Evolutionary conservation across 2,329 filamentous ascomycete species (phyloP).

Genomic region (Saccharata proteae): DNA sequence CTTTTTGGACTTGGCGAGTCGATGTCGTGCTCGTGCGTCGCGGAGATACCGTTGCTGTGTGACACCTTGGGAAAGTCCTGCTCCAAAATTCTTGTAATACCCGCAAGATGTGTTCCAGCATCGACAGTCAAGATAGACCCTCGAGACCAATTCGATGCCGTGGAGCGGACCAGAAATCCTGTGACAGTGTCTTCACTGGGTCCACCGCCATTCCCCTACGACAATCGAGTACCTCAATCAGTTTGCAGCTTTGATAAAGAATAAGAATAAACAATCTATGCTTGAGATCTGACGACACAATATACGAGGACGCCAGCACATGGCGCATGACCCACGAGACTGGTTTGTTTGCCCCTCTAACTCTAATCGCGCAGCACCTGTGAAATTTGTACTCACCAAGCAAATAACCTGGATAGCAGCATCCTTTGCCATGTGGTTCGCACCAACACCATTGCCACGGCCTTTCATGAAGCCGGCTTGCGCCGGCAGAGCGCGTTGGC

Average conservation of each 20-base stretch:
- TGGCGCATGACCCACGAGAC: too few species aligned
- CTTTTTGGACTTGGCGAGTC: not conserved
- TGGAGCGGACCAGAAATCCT: slow-evolving; percentile 75
- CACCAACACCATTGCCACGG: slow-evolving; percentile 23
- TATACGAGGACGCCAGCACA: too few species aligned
- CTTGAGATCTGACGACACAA: too few species aligned
- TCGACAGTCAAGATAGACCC: slow-evolving; percentile 86
- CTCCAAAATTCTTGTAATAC: slow-evolving; percentile 70
- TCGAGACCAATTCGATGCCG: slow-evolving; percentile 64
- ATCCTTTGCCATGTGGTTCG: slow-evolving; percentile 22
- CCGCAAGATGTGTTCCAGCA: slow-evolving; percentile 77
- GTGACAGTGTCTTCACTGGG: slow-evolving; percentile 85
- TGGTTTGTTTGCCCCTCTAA: too few species aligned
- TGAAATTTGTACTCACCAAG: slow-evolving; percentile 29
- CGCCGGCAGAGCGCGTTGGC: slow-evolving; percentile 5
- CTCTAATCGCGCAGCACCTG: too few species aligned
- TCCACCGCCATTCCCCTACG: slow-evolving; percentile 75
- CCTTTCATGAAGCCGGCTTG: slow-evolving; percentile 27
- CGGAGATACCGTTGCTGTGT: slow-evolving; percentile 4
- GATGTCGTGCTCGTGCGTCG: not conserved
- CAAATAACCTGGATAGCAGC: slow-evolving; percentile 38
- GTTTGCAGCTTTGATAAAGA: not conserved
- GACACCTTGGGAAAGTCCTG: slow-evolving; percentile 35
- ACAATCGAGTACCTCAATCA: not conserved
- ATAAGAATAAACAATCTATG: not conserved